phyloP scores from a whole-genome alignment of 345 rosid genomes.

The Eucalyptus dawsonii region DNA sequence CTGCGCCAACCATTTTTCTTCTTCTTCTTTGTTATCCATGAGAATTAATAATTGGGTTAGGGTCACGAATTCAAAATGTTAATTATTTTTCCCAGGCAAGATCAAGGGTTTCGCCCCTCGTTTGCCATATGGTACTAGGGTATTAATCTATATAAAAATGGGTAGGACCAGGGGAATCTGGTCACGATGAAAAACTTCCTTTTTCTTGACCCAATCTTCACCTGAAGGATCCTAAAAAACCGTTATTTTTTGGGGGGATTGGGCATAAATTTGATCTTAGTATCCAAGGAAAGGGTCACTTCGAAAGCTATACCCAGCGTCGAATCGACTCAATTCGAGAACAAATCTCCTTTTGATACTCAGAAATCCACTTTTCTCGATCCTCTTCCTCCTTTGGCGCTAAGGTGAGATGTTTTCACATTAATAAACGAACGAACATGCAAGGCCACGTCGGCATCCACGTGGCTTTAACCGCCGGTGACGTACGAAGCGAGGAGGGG shows the following conservation, averaged over 20 bases:
- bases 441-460: background rate
- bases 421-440: background rate
- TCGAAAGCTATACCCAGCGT: background rate
- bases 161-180: background rate
- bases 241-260: accelerated
- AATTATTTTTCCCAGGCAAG: background rate
- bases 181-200: background rate
- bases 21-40: background rate
- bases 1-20: background rate
- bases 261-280: background rate
- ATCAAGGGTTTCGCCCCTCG: background rate
- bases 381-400: background rate
- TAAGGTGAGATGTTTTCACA: background rate
- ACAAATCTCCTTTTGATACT: background rate
- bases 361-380: background rate
- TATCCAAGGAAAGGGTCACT: background rate
- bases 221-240: background rate
- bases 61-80: background rate
- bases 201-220: background rate
- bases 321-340: background rate
- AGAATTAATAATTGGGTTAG: background rate
- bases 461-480: background rate
- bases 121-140: background rate
- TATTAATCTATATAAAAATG: background rate
- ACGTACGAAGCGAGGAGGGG: background rate